Evolutionary conservation across 371 early-diverging fungal genomes (phyloP).

Genomic region (Mortierella sp.): DNA sequence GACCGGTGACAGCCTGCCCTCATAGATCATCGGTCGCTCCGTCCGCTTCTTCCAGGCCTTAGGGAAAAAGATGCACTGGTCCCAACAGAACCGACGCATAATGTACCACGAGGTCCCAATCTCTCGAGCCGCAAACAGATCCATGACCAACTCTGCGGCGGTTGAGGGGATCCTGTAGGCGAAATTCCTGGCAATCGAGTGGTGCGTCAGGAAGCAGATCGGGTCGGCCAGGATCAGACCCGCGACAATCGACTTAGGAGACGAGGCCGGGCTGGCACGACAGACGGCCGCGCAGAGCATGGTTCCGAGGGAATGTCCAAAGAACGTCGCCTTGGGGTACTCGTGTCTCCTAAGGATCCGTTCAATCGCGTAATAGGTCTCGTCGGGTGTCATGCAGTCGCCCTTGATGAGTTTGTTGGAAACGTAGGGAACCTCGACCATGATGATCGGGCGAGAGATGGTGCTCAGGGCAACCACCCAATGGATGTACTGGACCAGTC

Average conservation of each 20-base stretch:
- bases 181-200: constrained; percentile 78
- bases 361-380: constrained; percentile 69
- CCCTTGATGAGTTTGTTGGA: constrained; percentile 68
- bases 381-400: constrained; percentile 70
- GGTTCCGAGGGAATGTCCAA: constrained; percentile 80
- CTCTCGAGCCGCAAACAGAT: constrained; percentile 78
- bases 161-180: constrained; percentile 73
- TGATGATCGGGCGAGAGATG: constrained; percentile 72
- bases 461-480: constrained; percentile 62
- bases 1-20: constrained; percentile 42
- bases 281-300: constrained; percentile 67
- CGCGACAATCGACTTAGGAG: constrained; percentile 63
- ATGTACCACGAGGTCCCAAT: constrained; percentile 77
- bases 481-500: constrained; percentile 69
- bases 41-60: constrained; percentile 30
- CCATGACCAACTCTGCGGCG: constrained; percentile 73
- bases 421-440: constrained; percentile 79
- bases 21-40: constrained; percentile 5
- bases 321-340: constrained; percentile 71
- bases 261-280: constrained; percentile 60
- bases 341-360: constrained; percentile 70
- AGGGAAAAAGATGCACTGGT: constrained; percentile 67
- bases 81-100: constrained; percentile 77
- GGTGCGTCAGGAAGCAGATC: constrained; percentile 77
- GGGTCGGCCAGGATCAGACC: constrained; percentile 75